phyloP scores from a whole-genome alignment of 495 filamentous ascomycete species.

The Glutinoglossum americanum region DNA sequence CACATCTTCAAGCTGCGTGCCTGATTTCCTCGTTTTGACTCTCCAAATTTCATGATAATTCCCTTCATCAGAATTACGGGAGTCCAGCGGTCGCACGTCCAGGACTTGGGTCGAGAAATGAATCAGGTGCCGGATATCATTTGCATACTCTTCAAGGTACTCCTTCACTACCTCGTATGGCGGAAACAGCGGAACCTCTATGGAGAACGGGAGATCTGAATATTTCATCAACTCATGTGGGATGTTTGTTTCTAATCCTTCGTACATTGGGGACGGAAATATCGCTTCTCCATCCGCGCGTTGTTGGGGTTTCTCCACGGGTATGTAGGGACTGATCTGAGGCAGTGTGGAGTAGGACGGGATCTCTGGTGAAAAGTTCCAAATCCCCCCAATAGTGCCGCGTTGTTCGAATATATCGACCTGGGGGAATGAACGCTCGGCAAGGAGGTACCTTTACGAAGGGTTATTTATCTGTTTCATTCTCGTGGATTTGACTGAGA shows the following conservation, averaged over 20 bases:
- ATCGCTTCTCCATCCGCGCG: constrained; percentile 10
- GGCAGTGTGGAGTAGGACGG: constrained; percentile 8
- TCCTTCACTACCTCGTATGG: constrained; percentile 38
- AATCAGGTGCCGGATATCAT: constrained; percentile 33
- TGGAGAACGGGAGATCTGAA: constrained; percentile 44
- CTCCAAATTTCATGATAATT: constrained; percentile 21
- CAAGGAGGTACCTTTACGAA: constrained; percentile 41
- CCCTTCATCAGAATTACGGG: neutral
- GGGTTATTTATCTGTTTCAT: neutral
- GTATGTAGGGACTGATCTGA: constrained; percentile 14
- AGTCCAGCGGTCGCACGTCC: constrained; percentile 19
- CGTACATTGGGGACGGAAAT: constrained; percentile 59
- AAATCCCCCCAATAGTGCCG: constrained; percentile 50
- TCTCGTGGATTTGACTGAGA: neutral
- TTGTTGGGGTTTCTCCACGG: constrained; percentile 5
- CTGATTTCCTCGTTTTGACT: constrained; percentile 31
- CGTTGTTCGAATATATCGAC: constrained; percentile 74
- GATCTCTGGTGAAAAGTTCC: constrained; percentile 45
- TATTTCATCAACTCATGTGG: constrained; percentile 64
- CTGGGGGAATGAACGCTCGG: constrained; percentile 44
- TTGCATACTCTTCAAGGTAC: constrained; percentile 56
- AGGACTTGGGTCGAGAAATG: constrained; percentile 35
- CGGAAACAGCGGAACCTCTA: constrained; percentile 49
- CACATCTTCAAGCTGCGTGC: constrained; percentile 16
- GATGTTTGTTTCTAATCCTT: constrained; percentile 66